Conservation (phyloP, 2,329 filamentous ascomycete genomes). For the Pyricularia sp. region DNA sequence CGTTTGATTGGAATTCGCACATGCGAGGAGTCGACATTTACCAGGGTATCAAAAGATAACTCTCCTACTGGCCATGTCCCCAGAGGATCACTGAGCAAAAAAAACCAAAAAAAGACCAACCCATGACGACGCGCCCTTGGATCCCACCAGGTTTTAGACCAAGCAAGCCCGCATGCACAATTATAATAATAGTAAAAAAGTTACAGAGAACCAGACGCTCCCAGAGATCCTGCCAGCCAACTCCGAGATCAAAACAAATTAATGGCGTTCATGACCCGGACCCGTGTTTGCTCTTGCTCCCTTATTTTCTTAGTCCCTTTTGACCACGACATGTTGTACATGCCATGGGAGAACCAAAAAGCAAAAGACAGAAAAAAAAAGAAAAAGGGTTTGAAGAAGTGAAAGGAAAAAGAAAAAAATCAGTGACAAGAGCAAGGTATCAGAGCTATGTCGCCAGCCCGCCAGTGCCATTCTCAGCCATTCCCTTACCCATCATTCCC, state of each 20-base stretch:
- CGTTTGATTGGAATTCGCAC: background rate
- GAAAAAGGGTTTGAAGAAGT: background rate
- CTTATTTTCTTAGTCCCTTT: background rate
- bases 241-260: constrained; percentile 1
- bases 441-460: background rate
- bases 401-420: background rate
- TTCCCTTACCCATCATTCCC: background rate
- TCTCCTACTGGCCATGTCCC: too few species aligned
- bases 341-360: constrained; percentile 3
- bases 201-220: constrained; percentile 4
- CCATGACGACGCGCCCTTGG: background rate
- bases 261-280: background rate
- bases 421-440: background rate
- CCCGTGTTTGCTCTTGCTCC: background rate
- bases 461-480: background rate
- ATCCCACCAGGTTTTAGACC: background rate
- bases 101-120: too few species aligned
- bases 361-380: background rate
- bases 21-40: background rate
- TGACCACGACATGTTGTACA: background rate
- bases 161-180: background rate
- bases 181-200: background rate
- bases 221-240: constrained; percentile 4
- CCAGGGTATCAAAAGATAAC: too few species aligned
- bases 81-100: background rate